A percentile compares a stretch with the other conserved stretches of the same genome.
phyloP scores from a whole-genome alignment of 2,329 filamentous ascomycete species.

The Byssoonygena ceratinophila region DNA sequence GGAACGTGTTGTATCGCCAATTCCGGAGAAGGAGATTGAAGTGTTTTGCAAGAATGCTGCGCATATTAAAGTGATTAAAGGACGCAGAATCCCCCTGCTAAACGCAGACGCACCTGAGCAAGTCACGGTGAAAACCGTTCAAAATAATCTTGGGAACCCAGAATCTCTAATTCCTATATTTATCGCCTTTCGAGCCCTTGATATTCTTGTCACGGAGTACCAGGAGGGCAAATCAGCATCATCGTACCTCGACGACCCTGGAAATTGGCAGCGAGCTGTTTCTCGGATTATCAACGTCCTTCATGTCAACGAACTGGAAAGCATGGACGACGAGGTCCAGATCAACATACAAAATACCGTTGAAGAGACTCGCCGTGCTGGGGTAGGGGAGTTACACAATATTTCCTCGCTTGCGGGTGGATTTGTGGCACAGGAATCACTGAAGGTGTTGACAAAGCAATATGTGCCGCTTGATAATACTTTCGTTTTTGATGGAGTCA shows the following conservation, averaged over 20 bases:
- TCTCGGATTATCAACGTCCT: slow-evolving; percentile 9
- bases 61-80: slow-evolving; percentile 78
- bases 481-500: slow-evolving; percentile 52
- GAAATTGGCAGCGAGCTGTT: slow-evolving; percentile 22
- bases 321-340: slow-evolving; percentile 41
- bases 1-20: slow-evolving; percentile 22
- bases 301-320: slow-evolving; percentile 32
- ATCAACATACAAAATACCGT: slow-evolving; percentile 46
- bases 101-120: slow-evolving; percentile 30
- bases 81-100: slow-evolving; percentile 44
- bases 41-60: slow-evolving; percentile 91
- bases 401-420: slow-evolving; percentile 79
- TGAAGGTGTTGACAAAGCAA: slow-evolving; percentile 64
- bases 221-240: slow-evolving; percentile 25
- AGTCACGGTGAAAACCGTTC: slow-evolving; percentile 37
- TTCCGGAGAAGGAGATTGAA: slow-evolving; percentile 68
- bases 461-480: slow-evolving; percentile 56
- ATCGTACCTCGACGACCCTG: slow-evolving; percentile 26
- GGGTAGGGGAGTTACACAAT: slow-evolving; percentile 83
- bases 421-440: slow-evolving; percentile 91
- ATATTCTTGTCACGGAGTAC: slow-evolving; percentile 45
- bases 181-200: slow-evolving; percentile 47
- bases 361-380: slow-evolving; percentile 62
- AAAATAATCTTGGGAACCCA: slow-evolving; percentile 33
- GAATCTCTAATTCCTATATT: slow-evolving; percentile 58